phyloP scores from a whole-genome alignment of 192 early-diverging fungal species.

The Backusella mclennaniae region DNA sequence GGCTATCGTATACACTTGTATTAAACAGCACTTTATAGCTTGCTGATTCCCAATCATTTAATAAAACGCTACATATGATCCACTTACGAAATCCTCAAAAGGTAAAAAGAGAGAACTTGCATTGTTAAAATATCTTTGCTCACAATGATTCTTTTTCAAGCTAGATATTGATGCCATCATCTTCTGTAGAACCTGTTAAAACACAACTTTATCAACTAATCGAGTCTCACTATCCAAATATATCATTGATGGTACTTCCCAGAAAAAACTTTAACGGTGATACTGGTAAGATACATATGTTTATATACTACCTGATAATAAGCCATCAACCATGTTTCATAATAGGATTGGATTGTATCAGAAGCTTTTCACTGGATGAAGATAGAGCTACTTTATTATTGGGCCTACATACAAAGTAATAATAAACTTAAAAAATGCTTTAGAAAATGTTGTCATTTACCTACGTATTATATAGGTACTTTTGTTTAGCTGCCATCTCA shows the following conservation, averaged over 20 bases:
- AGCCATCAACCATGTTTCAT: background rate
- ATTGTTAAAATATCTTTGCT: background rate
- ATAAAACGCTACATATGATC: conserved; percentile 60
- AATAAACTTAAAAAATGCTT: background rate
- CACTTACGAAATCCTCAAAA: conserved; percentile 54
- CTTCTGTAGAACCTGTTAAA: conserved; percentile 46
- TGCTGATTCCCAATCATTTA: conserved; percentile 47
- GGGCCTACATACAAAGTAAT: background rate
- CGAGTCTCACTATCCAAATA: conserved; percentile 36
- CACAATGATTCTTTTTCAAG: background rate
- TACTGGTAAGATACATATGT: conserved; percentile 26
- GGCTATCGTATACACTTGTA: background rate
- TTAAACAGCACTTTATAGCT: background rate
- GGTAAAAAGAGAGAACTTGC: background rate
- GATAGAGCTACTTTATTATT: conserved; percentile 2
- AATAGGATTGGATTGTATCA: background rate
- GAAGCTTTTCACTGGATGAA: conserved; percentile 4
- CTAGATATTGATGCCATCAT: conserved; percentile 19
- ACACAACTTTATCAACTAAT: conserved; percentile 55
- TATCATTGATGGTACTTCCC: conserved; percentile 47
- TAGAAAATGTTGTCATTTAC: conserved; percentile 12
- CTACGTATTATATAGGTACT: conserved; percentile 33
- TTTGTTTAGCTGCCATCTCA: conserved; percentile 55
- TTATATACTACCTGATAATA: background rate
- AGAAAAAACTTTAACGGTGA: conserved; percentile 61